Percentiles rank a stretch among this genome's conserved stretches.
These are phyloP conservation scores for Lineolata rhizophorae DNA, from an alignment of 495 filamentous ascomycete genomes.

Conservation along the genomic window DNA sequence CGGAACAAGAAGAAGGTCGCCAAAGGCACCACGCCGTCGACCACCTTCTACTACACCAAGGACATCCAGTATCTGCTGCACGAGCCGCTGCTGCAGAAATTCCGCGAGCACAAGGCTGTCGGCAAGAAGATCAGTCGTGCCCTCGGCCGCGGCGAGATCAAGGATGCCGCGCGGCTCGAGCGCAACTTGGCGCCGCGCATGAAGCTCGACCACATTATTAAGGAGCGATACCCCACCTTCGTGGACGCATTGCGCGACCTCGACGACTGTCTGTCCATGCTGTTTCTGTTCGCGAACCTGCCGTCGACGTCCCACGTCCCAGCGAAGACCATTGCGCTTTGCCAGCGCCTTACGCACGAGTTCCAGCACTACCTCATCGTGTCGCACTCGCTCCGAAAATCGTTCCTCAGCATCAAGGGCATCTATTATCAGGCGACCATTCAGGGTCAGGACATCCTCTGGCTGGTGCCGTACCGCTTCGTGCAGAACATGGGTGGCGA, in stretches of 20 bases:
- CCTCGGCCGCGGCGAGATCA: slow-evolving; percentile 73
- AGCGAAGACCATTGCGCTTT: slow-evolving; percentile 77
- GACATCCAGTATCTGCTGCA: slow-evolving; percentile 96
- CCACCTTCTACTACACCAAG: slow-evolving; percentile 98
- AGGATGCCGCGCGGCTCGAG: slow-evolving; percentile 65
- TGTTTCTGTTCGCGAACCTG: slow-evolving; percentile 94
- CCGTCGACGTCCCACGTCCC: slow-evolving; percentile 72
- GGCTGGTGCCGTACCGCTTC: slow-evolving; percentile 93
- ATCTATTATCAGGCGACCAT: slow-evolving; percentile 99
- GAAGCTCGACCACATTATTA: slow-evolving; percentile 86
- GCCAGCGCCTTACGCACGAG: slow-evolving; percentile 75
- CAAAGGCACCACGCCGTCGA: slow-evolving; percentile 69
- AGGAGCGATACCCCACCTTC: slow-evolving; percentile 95
- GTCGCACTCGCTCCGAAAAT: slow-evolving; percentile 75
- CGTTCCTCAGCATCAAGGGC: slow-evolving; percentile 94
- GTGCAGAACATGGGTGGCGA: slow-evolving; percentile 82
- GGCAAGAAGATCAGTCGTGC: slow-evolving; percentile 91
- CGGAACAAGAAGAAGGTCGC: slow-evolving; percentile 90
- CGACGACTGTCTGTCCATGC: slow-evolving; percentile 88
- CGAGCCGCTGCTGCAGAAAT: slow-evolving; percentile 85
- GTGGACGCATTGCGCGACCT: slow-evolving; percentile 84
- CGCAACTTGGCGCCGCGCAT: slow-evolving; percentile 67
- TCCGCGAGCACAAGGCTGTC: slow-evolving; percentile 86
- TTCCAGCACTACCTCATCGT: slow-evolving; percentile 94
- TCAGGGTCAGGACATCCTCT: slow-evolving; percentile 92